These are phyloP conservation scores for Dianthus caryophyllus DNA, from an alignment of 148 eudicot species.

Conservation along the genomic window DNA sequence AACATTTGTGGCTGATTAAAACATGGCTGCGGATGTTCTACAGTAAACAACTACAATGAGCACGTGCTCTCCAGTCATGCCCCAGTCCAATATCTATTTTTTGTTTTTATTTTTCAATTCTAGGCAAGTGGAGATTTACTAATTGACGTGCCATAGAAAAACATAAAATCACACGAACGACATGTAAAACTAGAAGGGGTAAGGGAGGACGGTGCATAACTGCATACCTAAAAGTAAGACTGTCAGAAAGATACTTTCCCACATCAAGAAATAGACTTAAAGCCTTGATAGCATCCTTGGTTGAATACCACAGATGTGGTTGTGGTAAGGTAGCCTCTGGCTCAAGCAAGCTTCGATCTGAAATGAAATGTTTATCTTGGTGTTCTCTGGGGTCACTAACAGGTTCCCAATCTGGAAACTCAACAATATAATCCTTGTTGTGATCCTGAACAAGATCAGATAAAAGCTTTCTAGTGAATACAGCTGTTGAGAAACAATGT, in stretches of 20 bases:
- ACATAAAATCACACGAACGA: background rate
- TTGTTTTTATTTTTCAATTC: no score
- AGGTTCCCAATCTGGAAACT: slow-evolving; percentile 96
- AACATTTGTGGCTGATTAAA: no score
- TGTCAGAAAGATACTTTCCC: slow-evolving; percentile 48
- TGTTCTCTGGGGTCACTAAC: slow-evolving; percentile 13
- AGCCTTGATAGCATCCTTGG: slow-evolving; percentile 55
- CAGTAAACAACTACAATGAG: no score
- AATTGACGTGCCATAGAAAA: background rate
- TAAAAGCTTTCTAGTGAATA: slow-evolving; percentile 2
- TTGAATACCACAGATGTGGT: slow-evolving; percentile 87
- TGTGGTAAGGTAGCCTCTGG: slow-evolving; percentile 48
- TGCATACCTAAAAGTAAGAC: slow-evolving; percentile 77
- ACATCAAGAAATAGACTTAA: slow-evolving; percentile 75
- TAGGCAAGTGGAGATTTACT: background rate
- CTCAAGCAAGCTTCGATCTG: slow-evolving; percentile 36
- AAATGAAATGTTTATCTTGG: slow-evolving; percentile 20
- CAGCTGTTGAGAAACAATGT: background rate
- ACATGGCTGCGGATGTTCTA: no score
- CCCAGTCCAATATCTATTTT: no score
- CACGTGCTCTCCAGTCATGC: no score
- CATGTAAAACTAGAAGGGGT: background rate
- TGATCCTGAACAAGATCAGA: slow-evolving; percentile 58
- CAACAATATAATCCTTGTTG: slow-evolving; percentile 82
- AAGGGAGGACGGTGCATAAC: slow-evolving; percentile 33